Percentiles rank a stretch among this genome's conserved stretches.
Conservation (phyloP, 495 filamentous ascomycete species). For the Penicillium odoratum region DNA sequence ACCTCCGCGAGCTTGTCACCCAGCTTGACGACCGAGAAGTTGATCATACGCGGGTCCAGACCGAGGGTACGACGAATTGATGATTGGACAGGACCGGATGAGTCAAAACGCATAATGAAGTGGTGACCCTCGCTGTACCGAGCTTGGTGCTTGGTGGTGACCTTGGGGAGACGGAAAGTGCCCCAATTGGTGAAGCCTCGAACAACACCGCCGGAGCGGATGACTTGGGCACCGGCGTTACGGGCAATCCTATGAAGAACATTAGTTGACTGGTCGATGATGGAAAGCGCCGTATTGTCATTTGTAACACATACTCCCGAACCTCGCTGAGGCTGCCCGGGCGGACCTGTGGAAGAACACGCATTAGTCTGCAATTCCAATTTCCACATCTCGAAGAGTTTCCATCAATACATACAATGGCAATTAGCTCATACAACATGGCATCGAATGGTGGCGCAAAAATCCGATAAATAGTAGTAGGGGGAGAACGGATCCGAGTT, state of each 20-base stretch:
- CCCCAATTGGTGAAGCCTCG: constrained; percentile 96
- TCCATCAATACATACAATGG: constrained; percentile 67
- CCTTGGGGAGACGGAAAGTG: constrained; percentile 75
- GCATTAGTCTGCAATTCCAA: constrained; percentile 8
- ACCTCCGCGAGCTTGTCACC: constrained; percentile 73
- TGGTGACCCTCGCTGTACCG: constrained; percentile 84
- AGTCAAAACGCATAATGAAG: constrained; percentile 96
- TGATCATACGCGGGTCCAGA: constrained; percentile 90
- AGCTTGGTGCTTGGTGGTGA: constrained; percentile 72
- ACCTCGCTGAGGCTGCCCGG: constrained; percentile 84
- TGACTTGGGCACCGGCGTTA: constrained; percentile 79
- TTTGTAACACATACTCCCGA: constrained; percentile 72
- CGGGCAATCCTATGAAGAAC: constrained; percentile 67
- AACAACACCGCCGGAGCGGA: constrained; percentile 83
- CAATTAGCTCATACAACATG: constrained; percentile 98
- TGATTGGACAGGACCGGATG: constrained; percentile 66
- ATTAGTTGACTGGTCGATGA: constrained; percentile 18
- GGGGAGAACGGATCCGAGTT: constrained; percentile 4
- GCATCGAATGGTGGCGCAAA: constrained; percentile 26
- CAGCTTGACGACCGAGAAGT: constrained; percentile 81
- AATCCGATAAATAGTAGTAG: constrained; percentile 16
- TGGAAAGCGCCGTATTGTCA: neutral
- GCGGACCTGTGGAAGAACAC: constrained; percentile 65
- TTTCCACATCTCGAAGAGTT: neutral
- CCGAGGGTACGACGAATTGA: constrained; percentile 70